Evolutionary conservation across 345 rosid species (phyloP).

Genomic region (Bretschneidera sinensis): DNA sequence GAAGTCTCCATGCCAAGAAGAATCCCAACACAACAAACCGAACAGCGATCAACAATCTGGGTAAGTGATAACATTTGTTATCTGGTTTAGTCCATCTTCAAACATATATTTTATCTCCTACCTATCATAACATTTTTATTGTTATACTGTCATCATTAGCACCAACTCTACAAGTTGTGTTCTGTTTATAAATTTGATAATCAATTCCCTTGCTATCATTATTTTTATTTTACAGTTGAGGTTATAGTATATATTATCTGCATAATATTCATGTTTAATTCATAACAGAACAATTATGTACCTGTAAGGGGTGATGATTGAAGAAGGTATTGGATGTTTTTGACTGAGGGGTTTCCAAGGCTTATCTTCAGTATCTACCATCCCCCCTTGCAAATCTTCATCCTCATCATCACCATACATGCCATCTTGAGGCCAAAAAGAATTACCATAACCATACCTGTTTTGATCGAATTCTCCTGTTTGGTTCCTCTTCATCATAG

Average conservation of each 20-base stretch:
- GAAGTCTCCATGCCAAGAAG: constrained; percentile 80
- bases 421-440: constrained; percentile 73
- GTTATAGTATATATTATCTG: no score
- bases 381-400: constrained; percentile 48
- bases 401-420: constrained; percentile 56
- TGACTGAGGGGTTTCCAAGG: constrained; percentile 92
- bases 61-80: no score
- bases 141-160: neutral
- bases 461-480: constrained; percentile 84
- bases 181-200: neutral
- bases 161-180: no score
- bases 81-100: no score
- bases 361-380: constrained; percentile 64
- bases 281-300: neutral
- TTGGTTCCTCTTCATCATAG: constrained; percentile 84
- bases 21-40: constrained; percentile 62
- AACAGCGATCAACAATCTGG: constrained; percentile 47
- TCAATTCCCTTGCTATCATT: neutral
- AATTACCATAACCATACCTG: constrained; percentile 81
- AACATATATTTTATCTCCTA: neutral
- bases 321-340: constrained; percentile 43
- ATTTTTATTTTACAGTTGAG: neutral
- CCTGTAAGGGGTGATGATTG: constrained; percentile 85
- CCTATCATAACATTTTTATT: neutral
- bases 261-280: no score